These are phyloP conservation scores for Cercospora sp. DNA, from an alignment of 2,329 filamentous ascomycete species.

Conservation along the genomic window DNA sequence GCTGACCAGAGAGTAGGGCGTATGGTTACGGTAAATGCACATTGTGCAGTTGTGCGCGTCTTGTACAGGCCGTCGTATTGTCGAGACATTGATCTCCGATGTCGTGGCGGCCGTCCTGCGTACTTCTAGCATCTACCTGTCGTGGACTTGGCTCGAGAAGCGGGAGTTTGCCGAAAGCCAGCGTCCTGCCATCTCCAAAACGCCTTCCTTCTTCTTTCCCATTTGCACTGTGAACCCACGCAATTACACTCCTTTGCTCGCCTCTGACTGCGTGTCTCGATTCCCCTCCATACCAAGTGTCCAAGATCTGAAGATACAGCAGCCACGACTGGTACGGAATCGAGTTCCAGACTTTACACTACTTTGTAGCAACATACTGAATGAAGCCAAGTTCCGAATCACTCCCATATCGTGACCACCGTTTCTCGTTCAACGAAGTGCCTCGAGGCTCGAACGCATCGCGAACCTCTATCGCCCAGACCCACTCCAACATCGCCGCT, in stretches of 20 bases:
- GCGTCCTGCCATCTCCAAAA: slow-evolving; percentile 2
- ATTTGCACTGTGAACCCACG: not conserved
- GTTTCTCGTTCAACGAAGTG: not conserved
- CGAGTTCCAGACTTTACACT: not conserved
- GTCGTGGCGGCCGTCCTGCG: not conserved
- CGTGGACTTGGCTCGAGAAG: not conserved
- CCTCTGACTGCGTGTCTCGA: not conserved
- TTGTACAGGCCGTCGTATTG: not conserved
- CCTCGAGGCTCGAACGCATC: not conserved
- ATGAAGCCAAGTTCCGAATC: not conserved
- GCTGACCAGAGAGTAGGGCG: not conserved
- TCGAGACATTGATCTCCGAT: not conserved
- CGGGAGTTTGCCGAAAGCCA: slow-evolving; percentile 2
- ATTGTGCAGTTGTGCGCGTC: not conserved
- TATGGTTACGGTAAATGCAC: not conserved
- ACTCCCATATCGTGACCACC: not conserved
- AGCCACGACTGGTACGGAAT: not conserved
- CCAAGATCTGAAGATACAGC: not conserved
- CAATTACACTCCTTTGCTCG: not conserved
- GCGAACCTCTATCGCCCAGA: not conserved
- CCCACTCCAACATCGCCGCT: not conserved
- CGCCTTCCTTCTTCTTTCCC: not conserved
- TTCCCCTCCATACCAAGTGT: not conserved
- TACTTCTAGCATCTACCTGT: not conserved
- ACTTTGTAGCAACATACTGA: slow-evolving; percentile 3